Percentiles rank a stretch among this genome's conserved stretches.
Conservation (phyloP, 208 protist genomes). For the Crithidia sp. region DNA sequence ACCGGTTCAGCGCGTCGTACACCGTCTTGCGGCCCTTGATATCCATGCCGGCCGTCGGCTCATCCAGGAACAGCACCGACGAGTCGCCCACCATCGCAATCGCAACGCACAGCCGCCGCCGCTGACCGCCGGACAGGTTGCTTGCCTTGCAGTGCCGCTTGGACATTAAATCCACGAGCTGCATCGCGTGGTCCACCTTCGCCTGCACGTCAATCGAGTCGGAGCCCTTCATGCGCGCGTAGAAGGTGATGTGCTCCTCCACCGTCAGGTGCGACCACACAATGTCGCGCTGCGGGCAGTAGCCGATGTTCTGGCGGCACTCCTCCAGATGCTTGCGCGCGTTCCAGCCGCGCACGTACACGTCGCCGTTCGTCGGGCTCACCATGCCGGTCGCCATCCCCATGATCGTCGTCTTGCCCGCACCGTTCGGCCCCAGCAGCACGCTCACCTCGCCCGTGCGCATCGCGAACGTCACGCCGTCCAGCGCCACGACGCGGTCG, state of each 20-base stretch:
- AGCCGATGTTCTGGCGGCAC: constrained; percentile 87
- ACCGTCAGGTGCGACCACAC: constrained; percentile 92
- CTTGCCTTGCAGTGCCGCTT: constrained; percentile 56
- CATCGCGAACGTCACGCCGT: constrained; percentile 74
- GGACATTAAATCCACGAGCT: constrained; percentile 60
- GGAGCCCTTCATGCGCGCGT: constrained; percentile 88
- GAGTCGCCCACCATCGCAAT: constrained; percentile 87
- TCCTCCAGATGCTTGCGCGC: constrained; percentile 55
- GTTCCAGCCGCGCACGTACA: constrained; percentile 67
- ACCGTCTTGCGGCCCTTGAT: constrained; percentile 67
- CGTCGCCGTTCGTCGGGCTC: constrained; percentile 59
- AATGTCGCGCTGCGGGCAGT: constrained; percentile 95
- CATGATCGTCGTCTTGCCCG: constrained; percentile 87
- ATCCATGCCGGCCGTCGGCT: constrained; percentile 94
- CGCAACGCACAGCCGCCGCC: constrained; percentile 81
- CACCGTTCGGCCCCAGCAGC: constrained; percentile 88
- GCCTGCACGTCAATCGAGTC: constrained; percentile 48
- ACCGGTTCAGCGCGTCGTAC: constrained; percentile 70
- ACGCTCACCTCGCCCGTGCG: constrained; percentile 72
- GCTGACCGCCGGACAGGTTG: constrained; percentile 80
- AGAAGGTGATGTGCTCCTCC: constrained; percentile 94
- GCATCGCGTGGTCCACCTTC: constrained; percentile 52
- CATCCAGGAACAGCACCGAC: constrained; percentile 85
- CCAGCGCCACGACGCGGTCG: constrained; percentile 61
- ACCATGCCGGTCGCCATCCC: constrained; percentile 80